Conservation (phyloP, 257 asterid species). For the Scutellaria galericulata region DNA sequence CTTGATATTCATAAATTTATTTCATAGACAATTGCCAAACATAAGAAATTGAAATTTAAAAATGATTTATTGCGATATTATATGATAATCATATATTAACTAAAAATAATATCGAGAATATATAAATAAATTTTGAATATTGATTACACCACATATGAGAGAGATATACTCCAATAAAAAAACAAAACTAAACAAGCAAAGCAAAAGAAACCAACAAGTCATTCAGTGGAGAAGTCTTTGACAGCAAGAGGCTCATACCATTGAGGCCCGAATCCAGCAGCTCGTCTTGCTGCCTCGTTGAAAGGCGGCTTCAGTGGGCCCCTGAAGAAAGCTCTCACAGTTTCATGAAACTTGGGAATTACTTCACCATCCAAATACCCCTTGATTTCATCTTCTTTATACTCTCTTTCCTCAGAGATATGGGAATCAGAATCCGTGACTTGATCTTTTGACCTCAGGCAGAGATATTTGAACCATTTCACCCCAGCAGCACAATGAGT, state of each 20-base stretch:
- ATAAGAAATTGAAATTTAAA: too few relatives aligned
- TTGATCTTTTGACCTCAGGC: conserved; percentile 50
- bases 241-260: conserved; percentile 95
- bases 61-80: too few relatives aligned
- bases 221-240: conserved; percentile 43
- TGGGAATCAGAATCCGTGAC: conserved; percentile 26
- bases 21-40: too few relatives aligned
- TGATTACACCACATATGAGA: too few relatives aligned
- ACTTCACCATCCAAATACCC: conserved; percentile 46
- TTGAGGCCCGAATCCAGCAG: conserved; percentile 90
- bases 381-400: conserved; percentile 30
- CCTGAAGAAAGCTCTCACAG: conserved; percentile 71
- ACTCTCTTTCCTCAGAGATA: conserved; percentile 24
- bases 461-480: conserved; percentile 85
- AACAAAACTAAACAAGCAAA: too few relatives aligned
- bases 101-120: too few relatives aligned
- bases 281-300: conserved; percentile 80
- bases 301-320: conserved; percentile 97
- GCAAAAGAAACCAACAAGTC: not conserved
- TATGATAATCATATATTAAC: too few relatives aligned
- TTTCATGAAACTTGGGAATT: conserved; percentile 68
- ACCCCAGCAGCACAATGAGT: conserved; percentile 95
- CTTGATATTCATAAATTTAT: too few relatives aligned
- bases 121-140: too few relatives aligned
- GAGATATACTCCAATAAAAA: too few relatives aligned